Percentiles rank a stretch among this genome's conserved stretches.
Conservation (phyloP, 441 rosid species). For the Syzygium syzygioides region DNA sequence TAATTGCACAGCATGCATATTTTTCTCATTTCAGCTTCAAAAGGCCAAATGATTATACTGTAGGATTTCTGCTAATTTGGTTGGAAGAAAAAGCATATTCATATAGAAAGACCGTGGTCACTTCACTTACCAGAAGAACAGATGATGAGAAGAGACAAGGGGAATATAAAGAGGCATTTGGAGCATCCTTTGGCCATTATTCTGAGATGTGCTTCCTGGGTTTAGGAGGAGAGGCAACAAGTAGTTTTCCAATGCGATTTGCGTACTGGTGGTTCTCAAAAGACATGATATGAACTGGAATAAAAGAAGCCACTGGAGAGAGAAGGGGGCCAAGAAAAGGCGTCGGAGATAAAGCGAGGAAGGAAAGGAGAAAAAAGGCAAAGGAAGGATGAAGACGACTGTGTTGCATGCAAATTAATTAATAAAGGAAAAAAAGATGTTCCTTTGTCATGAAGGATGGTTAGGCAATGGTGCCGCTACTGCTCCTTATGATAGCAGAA, state of each 20-base stretch:
- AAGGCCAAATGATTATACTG: neutral
- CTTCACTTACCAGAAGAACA: slow-evolving; percentile 43
- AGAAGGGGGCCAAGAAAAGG: slow-evolving; percentile 18
- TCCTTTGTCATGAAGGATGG: slow-evolving; percentile 64
- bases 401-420: slow-evolving; percentile 32
- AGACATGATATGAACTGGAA: slow-evolving; percentile 1
- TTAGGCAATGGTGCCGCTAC: neutral
- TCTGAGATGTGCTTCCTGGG: slow-evolving; percentile 9
- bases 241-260: slow-evolving; percentile 13
- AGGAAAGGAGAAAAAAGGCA: slow-evolving; percentile 17
- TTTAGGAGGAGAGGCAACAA: slow-evolving; percentile 20
- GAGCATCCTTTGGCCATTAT: slow-evolving; percentile 42
- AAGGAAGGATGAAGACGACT: slow-evolving; percentile 24
- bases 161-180: slow-evolving; percentile 28
- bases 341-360: neutral
- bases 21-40: neutral
- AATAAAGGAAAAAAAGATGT: slow-evolving; percentile 20
- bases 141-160: slow-evolving; percentile 35
- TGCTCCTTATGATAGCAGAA: neutral
- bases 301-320: slow-evolving; percentile 16
- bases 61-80: neutral
- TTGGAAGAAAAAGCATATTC: neutral
- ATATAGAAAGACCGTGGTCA: neutral
- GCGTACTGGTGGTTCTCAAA: slow-evolving; percentile 15
- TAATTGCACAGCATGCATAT: neutral